These are phyloP conservation scores for Termitomyces sp. DNA, from an alignment of 768 basidiomycete species.

Conservation along the genomic window DNA sequence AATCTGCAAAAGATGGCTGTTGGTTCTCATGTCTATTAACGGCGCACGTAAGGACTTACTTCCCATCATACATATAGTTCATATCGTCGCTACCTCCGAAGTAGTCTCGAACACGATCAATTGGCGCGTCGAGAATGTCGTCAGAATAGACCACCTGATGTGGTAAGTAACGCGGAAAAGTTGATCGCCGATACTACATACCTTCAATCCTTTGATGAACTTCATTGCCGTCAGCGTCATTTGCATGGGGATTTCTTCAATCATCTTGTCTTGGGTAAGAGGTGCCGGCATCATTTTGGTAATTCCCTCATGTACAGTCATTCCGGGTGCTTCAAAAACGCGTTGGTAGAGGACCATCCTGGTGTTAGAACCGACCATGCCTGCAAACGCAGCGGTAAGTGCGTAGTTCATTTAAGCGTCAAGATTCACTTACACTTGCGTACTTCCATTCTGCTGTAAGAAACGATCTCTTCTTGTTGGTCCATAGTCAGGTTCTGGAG, in stretches of 20 bases:
- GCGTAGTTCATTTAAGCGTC: not conserved
- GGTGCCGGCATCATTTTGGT: not conserved
- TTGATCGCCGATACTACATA: not conserved
- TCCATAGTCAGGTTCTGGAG: not conserved
- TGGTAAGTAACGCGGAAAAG: not conserved
- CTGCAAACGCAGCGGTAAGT: not conserved
- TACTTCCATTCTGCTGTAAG: not conserved
- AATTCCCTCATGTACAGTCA: not conserved
- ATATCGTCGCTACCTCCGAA: slow-evolving; percentile 4
- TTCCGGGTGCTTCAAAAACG: not conserved
- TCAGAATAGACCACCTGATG: not conserved
- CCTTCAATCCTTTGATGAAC: not conserved
- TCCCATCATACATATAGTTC: not conserved
- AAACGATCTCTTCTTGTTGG: not conserved
- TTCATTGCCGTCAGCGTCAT: not conserved
- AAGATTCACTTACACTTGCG: not conserved
- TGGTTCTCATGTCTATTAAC: not conserved
- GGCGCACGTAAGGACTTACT: not conserved
- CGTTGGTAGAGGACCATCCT: not conserved
- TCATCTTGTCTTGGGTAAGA: not conserved
- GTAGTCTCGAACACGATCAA: not conserved
- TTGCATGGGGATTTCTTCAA: not conserved
- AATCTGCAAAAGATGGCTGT: not conserved
- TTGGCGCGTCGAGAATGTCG: not conserved
- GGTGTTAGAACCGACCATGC: not conserved